These are phyloP conservation scores for Henckelia pumila DNA, from an alignment of 257 asterid genomes.

Conservation along the genomic window DNA sequence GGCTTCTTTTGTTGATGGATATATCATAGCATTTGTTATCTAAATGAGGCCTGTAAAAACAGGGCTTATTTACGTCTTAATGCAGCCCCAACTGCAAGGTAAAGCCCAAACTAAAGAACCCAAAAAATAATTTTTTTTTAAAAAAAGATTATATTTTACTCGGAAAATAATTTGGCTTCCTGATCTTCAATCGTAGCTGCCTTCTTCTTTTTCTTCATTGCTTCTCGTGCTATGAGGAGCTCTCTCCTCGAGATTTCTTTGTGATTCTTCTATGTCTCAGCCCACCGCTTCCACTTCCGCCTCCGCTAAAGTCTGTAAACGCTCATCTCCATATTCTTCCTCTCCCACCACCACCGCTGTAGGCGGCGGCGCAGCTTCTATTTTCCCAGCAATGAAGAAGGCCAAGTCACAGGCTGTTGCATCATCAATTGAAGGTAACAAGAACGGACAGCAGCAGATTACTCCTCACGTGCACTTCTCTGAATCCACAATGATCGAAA, in stretches of 20 bases:
- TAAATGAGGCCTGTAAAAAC: background rate
- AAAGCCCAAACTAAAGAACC: background rate
- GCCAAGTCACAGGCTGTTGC: constrained; percentile 42
- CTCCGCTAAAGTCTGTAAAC: constrained; percentile 27
- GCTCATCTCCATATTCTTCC: constrained; percentile 21
- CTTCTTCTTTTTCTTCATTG: background rate
- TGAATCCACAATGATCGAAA: constrained; percentile 32
- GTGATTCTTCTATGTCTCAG: constrained; percentile 34
- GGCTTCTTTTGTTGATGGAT: too few species aligned
- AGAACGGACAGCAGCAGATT: constrained; percentile 31
- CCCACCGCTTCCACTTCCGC: constrained; percentile 28
- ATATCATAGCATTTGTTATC: background rate
- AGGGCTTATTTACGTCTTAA: background rate
- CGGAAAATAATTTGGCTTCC: background rate
- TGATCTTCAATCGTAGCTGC: background rate
- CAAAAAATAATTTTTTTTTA: background rate
- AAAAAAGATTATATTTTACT: too few species aligned
- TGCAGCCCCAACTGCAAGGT: background rate
- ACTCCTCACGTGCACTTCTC: constrained; percentile 26
- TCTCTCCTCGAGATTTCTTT: background rate
- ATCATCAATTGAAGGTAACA: constrained; percentile 29
- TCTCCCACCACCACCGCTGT: constrained; percentile 14
- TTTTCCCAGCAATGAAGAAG: constrained; percentile 38
- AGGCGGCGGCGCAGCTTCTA: background rate
- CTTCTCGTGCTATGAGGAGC: background rate